A percentile compares a stretch with the other conserved stretches of the same genome.
Conservation (phyloP, 805 yeast species). For the Candida schatavii region DNA sequence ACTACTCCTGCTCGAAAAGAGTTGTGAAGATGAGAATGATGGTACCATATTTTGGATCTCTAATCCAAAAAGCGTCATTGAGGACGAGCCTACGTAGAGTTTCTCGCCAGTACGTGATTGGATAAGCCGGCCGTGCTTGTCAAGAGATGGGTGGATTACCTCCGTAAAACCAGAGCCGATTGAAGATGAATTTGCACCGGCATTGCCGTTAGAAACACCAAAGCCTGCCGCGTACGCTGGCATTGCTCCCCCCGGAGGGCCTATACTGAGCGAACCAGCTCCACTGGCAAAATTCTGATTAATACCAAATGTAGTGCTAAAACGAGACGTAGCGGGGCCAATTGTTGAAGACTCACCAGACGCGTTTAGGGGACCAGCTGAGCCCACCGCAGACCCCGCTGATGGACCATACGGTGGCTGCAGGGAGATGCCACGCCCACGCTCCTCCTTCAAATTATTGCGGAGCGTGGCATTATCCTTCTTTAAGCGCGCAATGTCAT, state of each 20-base stretch:
- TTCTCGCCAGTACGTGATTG: slow-evolving; percentile 75
- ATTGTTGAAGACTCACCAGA: background rate
- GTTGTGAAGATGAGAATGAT: slow-evolving; percentile 15
- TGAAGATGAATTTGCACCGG: slow-evolving; percentile 5
- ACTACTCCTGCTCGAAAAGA: slow-evolving; percentile 13
- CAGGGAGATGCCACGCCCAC: background rate
- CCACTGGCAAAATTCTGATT: slow-evolving; percentile 9
- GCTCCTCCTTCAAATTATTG: slow-evolving; percentile 31
- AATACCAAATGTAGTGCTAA: slow-evolving; percentile 6
- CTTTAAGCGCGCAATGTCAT: slow-evolving; percentile 62
- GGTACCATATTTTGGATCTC: slow-evolving; percentile 70
- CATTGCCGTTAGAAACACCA: slow-evolving; percentile 4
- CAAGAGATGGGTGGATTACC: slow-evolving; percentile 68
- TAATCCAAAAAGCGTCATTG: slow-evolving; percentile 77
- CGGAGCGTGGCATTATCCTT: slow-evolving; percentile 61
- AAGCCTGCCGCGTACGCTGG: background rate
- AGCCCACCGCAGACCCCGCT: background rate
- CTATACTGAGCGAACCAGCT: too few relatives aligned
- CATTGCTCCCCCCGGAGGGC: background rate
- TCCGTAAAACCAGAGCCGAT: slow-evolving; percentile 27
- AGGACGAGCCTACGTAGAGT: slow-evolving; percentile 75
- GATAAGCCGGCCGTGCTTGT: slow-evolving; percentile 66
- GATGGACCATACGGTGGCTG: background rate
- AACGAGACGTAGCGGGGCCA: slow-evolving; percentile 1
- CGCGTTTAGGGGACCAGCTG: background rate